phyloP scores from a whole-genome alignment of 495 filamentous ascomycete species.

The Pyrenula aspistea region DNA sequence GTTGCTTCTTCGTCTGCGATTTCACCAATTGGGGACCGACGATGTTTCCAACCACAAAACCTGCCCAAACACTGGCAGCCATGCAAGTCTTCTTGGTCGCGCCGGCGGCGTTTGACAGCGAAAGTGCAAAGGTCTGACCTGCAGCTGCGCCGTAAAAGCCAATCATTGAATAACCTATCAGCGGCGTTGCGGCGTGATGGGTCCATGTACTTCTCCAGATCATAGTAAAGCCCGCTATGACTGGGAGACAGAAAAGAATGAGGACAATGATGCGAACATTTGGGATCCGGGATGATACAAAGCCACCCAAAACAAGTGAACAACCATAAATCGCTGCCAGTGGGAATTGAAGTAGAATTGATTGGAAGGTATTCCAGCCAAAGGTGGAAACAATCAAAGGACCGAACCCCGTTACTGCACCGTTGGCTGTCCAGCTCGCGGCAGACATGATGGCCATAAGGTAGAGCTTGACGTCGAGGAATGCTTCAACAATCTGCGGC shows the following conservation, averaged over 20 bases:
- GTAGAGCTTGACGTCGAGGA: conserved; percentile 36
- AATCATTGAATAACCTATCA: conserved; percentile 57
- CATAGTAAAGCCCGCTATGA: conserved; percentile 60
- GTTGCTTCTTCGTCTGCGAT: conserved; percentile 41
- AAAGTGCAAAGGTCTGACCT: conserved; percentile 51
- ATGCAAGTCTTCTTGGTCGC: conserved; percentile 68
- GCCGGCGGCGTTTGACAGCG: conserved; percentile 62
- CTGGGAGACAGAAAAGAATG: conserved; percentile 51
- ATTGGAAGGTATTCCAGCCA: conserved; percentile 30
- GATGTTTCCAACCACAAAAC: conserved; percentile 63
- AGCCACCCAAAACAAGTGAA: conserved; percentile 53
- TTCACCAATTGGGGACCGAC: conserved; percentile 58
- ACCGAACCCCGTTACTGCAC: conserved; percentile 25
- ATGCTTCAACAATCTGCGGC: conserved; percentile 34
- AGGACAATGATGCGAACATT: conserved; percentile 53
- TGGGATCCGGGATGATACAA: conserved; percentile 40
- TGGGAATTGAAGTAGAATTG: conserved; percentile 50
- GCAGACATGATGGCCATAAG: conserved; percentile 25
- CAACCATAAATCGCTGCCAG: conserved; percentile 52
- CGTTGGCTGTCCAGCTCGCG: conserved; percentile 30
- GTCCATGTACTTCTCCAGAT: conserved; percentile 64
- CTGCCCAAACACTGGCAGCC: conserved; percentile 60
- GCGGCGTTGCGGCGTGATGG: conserved; percentile 47
- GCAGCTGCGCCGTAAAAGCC: conserved; percentile 60
- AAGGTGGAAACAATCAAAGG: conserved; percentile 31